A percentile compares a stretch with the other conserved stretches of the same genome.
Evolutionary conservation across 306 rosid genomes (phyloP).

Genomic region (Biancaea sappan): DNA sequence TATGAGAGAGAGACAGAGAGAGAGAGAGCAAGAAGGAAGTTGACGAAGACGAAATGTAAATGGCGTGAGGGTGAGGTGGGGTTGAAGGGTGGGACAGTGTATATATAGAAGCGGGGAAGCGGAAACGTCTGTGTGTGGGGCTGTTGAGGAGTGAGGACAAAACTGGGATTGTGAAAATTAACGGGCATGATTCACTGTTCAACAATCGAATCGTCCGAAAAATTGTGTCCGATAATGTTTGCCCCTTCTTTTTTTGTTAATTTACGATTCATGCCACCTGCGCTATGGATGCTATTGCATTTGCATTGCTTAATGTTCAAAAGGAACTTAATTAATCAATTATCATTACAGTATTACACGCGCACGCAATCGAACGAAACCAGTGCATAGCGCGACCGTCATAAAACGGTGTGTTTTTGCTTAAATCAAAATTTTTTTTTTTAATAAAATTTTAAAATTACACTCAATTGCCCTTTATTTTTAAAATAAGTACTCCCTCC

Average conservation of each 20-base stretch:
- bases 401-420: too few species aligned
- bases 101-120: constrained; percentile 62
- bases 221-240: neutral
- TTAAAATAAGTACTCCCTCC: too few species aligned
- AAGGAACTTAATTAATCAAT: neutral
- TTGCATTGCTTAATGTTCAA: neutral
- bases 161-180: constrained; percentile 31
- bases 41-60: constrained; percentile 18
- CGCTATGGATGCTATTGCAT: too few species aligned
- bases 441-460: too few species aligned
- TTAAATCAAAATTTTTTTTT: too few species aligned
- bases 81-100: constrained; percentile 30
- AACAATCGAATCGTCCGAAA: neutral
- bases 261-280: neutral
- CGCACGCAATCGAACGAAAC: too few species aligned
- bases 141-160: constrained; percentile 28
- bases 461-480: too few species aligned
- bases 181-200: neutral
- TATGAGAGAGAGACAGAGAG: constrained; percentile 43
- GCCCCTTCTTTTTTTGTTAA: neutral
- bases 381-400: too few species aligned
- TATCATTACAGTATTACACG: too few species aligned
- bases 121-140: constrained; percentile 54
- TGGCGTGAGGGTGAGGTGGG: constrained; percentile 50
- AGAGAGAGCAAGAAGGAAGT: too few species aligned